A percentile compares a stretch with the other conserved stretches of the same genome.
phyloP scores from a whole-genome alignment of 306 rosid species.

The Rosa rugosa region DNA sequence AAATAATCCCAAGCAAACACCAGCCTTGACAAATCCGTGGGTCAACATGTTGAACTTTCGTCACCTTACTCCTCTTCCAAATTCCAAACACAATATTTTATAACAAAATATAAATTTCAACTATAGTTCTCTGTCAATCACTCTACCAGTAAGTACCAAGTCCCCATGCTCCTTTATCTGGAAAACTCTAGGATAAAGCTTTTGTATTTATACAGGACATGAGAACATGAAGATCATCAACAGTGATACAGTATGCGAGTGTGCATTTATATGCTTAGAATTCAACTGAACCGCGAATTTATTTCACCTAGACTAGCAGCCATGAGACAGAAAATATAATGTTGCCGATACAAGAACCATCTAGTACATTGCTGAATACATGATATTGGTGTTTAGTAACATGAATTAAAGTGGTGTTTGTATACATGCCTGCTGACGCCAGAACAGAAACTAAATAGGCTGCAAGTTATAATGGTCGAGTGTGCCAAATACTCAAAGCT shows the following conservation, averaged over 20 bases:
- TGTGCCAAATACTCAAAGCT: slow-evolving; percentile 42
- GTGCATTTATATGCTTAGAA: not conserved
- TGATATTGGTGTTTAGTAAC: not conserved
- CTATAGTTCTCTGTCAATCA: not conserved
- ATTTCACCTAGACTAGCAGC: not conserved
- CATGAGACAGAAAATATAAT: not conserved
- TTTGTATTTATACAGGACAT: not conserved
- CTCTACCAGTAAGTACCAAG: not conserved
- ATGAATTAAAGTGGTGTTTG: not conserved
- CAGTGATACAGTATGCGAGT: not conserved
- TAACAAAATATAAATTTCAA: not conserved
- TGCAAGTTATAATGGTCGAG: not conserved
- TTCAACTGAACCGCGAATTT: not conserved
- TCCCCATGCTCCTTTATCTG: not conserved
- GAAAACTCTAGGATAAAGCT: not conserved
- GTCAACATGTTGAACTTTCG: not conserved
- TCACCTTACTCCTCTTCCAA: not conserved
- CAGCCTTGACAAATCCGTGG: not conserved
- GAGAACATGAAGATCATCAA: not conserved
- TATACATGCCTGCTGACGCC: not conserved
- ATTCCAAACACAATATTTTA: not conserved
- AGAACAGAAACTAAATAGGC: not conserved
- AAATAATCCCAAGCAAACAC: not conserved
- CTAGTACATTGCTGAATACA: not conserved
- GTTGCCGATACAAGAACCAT: not conserved